These are phyloP conservation scores for Mucor lusitanicus DNA, from an alignment of 371 early-diverging fungal genomes.

Conservation along the genomic window DNA sequence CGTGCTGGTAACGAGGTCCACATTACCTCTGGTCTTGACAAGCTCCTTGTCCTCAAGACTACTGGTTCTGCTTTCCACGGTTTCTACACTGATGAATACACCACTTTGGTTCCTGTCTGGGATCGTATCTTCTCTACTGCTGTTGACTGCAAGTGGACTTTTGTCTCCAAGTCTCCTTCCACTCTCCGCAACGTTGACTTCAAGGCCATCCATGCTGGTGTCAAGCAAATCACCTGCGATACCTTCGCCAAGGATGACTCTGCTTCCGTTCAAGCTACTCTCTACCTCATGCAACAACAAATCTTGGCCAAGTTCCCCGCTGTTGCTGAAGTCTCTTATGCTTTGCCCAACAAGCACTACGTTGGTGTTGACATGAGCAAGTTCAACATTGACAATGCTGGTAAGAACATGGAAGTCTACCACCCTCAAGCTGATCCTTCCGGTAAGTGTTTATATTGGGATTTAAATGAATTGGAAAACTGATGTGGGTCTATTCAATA, in stretches of 20 bases:
- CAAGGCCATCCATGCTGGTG: constrained; percentile 60
- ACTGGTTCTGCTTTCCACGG: constrained; percentile 83
- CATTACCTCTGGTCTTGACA: constrained; percentile 64
- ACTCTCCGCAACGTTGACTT: constrained; percentile 54
- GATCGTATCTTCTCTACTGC: constrained; percentile 84
- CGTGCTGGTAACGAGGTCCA: constrained; percentile 55
- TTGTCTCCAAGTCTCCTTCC: constrained; percentile 34
- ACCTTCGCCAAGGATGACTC: constrained; percentile 74
- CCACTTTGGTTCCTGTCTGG: constrained; percentile 73
- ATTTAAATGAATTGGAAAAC: not conserved
- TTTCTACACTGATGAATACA: constrained; percentile 77
- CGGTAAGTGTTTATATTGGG: constrained; percentile 37
- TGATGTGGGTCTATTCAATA: constrained; percentile 9
- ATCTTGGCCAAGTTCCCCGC: constrained; percentile 64
- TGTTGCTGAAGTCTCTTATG: constrained; percentile 69
- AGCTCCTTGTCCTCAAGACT: constrained; percentile 73
- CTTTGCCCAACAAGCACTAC: constrained; percentile 86
- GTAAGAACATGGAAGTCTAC: constrained; percentile 70
- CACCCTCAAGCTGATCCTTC: constrained; percentile 80
- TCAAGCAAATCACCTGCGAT: constrained; percentile 63
- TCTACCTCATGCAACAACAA: constrained; percentile 70
- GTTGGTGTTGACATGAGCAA: constrained; percentile 76
- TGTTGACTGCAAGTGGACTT: constrained; percentile 75
- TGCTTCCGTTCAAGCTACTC: constrained; percentile 75
- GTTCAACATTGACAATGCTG: constrained; percentile 76